phyloP scores from a whole-genome alignment of 495 filamentous ascomycete genomes.

The Penicillium flavigenum region DNA sequence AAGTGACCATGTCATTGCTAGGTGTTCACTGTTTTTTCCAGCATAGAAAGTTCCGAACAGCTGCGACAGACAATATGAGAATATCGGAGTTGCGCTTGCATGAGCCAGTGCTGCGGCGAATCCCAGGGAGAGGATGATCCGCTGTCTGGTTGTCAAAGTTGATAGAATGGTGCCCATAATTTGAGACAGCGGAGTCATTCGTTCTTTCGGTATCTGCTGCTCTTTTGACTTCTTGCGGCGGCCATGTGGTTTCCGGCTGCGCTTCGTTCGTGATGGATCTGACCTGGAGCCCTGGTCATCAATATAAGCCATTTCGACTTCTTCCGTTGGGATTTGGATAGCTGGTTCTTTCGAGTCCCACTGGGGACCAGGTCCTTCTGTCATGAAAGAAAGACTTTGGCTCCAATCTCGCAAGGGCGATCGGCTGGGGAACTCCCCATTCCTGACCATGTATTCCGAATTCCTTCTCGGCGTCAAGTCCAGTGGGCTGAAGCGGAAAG shows the following conservation, averaged over 20 bases:
- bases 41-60: slow-evolving; percentile 70
- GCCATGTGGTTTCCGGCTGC: background rate
- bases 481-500: slow-evolving; percentile 16
- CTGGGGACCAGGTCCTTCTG: background rate
- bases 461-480: slow-evolving; percentile 4
- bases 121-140: slow-evolving; percentile 58
- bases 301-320: slow-evolving; percentile 17
- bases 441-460: background rate
- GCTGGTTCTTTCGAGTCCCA: background rate
- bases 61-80: slow-evolving; percentile 74
- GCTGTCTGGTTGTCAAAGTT: slow-evolving; percentile 51
- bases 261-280: background rate
- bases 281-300: background rate
- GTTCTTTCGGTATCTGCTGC: slow-evolving; percentile 8
- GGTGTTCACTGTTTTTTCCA: slow-evolving; percentile 36
- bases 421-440: background rate
- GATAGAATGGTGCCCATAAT: slow-evolving; percentile 64
- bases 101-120: slow-evolving; percentile 61
- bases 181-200: slow-evolving; percentile 35
- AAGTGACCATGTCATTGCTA: slow-evolving; percentile 65
- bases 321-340: background rate
- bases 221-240: background rate
- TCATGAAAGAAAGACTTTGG: background rate
- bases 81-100: slow-evolving; percentile 69
- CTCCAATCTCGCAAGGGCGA: background rate